Evolutionary conservation across 306 rosid genomes (phyloP).

Genomic region (Gastrolobium villosum): DNA sequence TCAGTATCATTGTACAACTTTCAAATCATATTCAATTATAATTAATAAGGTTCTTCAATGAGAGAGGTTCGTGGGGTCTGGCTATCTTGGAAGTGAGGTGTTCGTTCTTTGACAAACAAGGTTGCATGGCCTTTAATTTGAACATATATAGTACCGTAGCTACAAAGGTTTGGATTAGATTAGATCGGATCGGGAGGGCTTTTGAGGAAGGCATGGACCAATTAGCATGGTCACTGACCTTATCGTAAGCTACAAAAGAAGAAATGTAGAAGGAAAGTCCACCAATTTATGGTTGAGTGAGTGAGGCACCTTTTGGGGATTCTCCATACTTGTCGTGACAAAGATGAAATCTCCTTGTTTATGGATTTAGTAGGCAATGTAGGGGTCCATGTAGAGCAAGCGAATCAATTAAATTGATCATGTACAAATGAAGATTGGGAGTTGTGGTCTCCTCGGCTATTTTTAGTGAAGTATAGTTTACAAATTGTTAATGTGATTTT

Average conservation of each 20-base stretch:
- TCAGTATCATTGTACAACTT: slow-evolving; percentile 30
- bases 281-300: slow-evolving; percentile 50
- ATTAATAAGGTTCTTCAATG: slow-evolving; percentile 7
- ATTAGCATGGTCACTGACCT: slow-evolving; percentile 48
- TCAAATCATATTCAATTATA: not conserved
- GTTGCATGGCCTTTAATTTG: slow-evolving; percentile 43
- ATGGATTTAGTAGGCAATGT: slow-evolving; percentile 51
- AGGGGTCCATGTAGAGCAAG: slow-evolving; percentile 60
- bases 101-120: slow-evolving; percentile 51
- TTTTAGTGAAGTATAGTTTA: no score
- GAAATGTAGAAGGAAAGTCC: slow-evolving; percentile 51
- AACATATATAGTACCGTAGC: slow-evolving; percentile 35
- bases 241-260: slow-evolving; percentile 58
- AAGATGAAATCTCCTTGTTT: slow-evolving; percentile 49
- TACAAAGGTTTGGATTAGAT: slow-evolving; percentile 44
- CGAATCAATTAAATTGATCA: slow-evolving; percentile 32
- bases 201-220: slow-evolving; percentile 57
- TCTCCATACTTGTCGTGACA: slow-evolving; percentile 48
- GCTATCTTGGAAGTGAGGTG: slow-evolving; percentile 38
- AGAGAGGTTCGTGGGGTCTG: slow-evolving; percentile 1
- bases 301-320: slow-evolving; percentile 52
- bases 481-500: no score
- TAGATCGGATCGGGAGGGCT: slow-evolving; percentile 46
- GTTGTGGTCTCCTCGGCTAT: slow-evolving; percentile 44
- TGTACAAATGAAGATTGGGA: slow-evolving; percentile 34